Conservation (phyloP, 2,329 filamentous ascomycete genomes). For the Fusarium sp. region DNA sequence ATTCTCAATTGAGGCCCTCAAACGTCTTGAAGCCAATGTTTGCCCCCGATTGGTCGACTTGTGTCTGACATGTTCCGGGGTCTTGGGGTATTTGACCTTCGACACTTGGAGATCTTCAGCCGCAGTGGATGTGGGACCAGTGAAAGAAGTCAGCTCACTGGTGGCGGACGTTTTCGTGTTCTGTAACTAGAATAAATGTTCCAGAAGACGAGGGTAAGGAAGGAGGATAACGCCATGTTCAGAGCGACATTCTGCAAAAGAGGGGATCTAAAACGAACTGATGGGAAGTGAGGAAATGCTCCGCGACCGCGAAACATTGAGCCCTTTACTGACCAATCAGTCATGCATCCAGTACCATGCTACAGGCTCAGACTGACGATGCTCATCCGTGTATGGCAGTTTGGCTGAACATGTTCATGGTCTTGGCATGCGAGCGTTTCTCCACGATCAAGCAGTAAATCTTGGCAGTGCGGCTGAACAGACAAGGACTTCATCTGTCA, state of each 20-base stretch:
- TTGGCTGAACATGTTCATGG: no score
- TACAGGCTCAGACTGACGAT: neutral
- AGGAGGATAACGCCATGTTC: neutral
- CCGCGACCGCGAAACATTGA: neutral
- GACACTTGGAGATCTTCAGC: no score
- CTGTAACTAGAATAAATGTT: neutral
- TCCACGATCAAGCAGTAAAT: neutral
- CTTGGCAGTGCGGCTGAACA: neutral
- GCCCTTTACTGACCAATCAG: rapidly evolving
- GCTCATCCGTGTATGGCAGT: neutral
- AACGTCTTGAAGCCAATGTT: neutral
- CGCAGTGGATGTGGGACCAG: no score
- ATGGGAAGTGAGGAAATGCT: neutral
- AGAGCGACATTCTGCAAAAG: neutral
- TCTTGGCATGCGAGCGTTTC: neutral
- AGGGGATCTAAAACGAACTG: neutral
- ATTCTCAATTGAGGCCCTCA: neutral
- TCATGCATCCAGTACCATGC: rapidly evolving
- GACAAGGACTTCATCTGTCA: neutral
- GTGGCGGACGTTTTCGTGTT: neutral
- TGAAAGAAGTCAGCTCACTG: no score
- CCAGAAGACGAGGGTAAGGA: neutral
- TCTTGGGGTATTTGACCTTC: no score
- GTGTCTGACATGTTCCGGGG: neutral
- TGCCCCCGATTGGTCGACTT: neutral